phyloP scores from a whole-genome alignment of 352 stramenopile species.

The Phytophthora parvispora region DNA sequence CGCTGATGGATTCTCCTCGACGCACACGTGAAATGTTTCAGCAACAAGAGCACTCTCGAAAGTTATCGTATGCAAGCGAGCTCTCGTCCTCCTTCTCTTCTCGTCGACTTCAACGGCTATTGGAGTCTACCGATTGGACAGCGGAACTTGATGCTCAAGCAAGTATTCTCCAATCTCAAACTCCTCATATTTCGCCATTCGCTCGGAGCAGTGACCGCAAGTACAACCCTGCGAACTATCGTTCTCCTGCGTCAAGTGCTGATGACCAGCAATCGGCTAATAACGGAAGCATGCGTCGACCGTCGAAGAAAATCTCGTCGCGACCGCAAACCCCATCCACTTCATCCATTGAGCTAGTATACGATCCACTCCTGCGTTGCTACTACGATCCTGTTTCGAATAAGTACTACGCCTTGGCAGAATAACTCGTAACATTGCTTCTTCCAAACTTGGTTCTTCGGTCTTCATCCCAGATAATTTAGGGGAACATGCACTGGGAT shows the following conservation, averaged over 20 bases:
- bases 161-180: background rate
- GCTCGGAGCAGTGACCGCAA: background rate
- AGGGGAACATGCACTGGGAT: background rate
- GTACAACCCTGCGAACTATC: background rate
- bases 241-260: background rate
- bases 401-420: conserved; percentile 87
- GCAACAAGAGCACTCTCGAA: background rate
- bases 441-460: background rate
- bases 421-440: conserved; percentile 49
- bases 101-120: conserved; percentile 57
- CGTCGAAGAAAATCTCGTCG: conserved; percentile 4
- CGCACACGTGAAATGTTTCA: background rate
- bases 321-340: conserved; percentile 11
- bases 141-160: conserved; percentile 30
- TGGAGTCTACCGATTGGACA: conserved; percentile 82
- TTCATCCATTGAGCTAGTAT: conserved; percentile 79
- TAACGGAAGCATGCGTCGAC: background rate
- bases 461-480: conserved; percentile 2
- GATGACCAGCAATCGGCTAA: background rate
- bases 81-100: conserved; percentile 50
- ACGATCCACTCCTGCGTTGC: conserved; percentile 85
- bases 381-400: conserved; percentile 86
- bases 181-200: background rate
- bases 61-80: conserved; percentile 1
- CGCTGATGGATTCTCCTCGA: conserved; percentile 14